Conservation (phyloP, 306 rosid genomes). For the Gillenia trifoliata region DNA sequence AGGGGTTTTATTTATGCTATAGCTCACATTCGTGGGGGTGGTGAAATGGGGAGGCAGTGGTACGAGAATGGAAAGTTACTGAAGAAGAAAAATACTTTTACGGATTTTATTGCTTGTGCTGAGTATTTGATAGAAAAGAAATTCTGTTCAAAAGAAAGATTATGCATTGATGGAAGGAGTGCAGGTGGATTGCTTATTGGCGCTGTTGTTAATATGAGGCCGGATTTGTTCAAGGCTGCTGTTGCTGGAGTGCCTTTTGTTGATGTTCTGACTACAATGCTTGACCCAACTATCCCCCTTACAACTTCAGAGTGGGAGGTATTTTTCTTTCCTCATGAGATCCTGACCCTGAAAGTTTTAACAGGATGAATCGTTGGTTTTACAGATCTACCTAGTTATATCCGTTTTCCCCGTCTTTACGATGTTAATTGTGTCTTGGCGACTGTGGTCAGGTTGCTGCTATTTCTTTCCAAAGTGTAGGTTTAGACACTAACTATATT, state of each 20-base stretch:
- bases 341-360: neutral
- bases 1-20: conserved; percentile 83
- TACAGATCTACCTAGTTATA: neutral
- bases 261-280: conserved; percentile 93
- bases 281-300: conserved; percentile 94
- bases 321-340: conserved; percentile 7
- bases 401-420: neutral
- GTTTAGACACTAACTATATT: neutral
- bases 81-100: conserved; percentile 86
- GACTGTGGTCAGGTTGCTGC: neutral
- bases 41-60: conserved; percentile 99
- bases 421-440: neutral
- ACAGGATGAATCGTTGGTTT: neutral
- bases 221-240: conserved; percentile 91
- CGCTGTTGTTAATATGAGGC: conserved; percentile 95
- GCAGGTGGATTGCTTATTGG: conserved; percentile 96
- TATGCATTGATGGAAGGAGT: conserved; percentile 85
- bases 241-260: conserved; percentile 96
- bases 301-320: conserved; percentile 99
- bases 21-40: conserved; percentile 95
- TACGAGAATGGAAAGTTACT: conserved; percentile 88
- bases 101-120: conserved; percentile 87
- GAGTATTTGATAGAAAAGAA: conserved; percentile 75
- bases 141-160: conserved; percentile 65
- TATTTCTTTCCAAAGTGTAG: neutral